Evolutionary conservation across 805 yeast species (phyloP).

Genomic region (Nakazawaea ernobii): DNA sequence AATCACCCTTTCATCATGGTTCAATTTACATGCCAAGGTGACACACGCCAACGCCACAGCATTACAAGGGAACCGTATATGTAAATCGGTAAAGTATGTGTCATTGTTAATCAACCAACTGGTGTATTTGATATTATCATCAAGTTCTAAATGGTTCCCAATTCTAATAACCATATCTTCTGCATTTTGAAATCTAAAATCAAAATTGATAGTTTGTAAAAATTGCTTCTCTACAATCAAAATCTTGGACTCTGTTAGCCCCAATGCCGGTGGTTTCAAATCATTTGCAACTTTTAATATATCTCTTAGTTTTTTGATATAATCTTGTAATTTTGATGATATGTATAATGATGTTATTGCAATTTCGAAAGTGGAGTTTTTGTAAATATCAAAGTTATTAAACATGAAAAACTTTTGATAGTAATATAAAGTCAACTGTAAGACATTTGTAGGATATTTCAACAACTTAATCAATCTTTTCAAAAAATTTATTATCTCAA

Average conservation of each 20-base stretch:
- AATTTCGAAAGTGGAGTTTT: constrained; percentile 45
- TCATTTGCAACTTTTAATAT: constrained; percentile 46
- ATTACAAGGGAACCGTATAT: constrained; percentile 69
- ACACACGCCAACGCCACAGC: constrained; percentile 66
- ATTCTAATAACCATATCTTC: constrained; percentile 63
- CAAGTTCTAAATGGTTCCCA: constrained; percentile 25
- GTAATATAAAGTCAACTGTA: constrained; percentile 66
- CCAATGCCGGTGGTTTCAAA: constrained; percentile 31
- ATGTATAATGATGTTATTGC: constrained; percentile 64
- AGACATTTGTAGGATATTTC: constrained; percentile 64
- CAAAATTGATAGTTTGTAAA: constrained; percentile 74
- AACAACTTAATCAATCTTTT: constrained; percentile 46
- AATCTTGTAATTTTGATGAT: constrained; percentile 78
- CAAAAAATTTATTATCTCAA: constrained; percentile 45
- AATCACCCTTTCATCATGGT: constrained; percentile 20
- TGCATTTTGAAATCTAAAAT: constrained; percentile 62
- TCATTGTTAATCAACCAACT: constrained; percentile 81
- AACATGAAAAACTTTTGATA: constrained; percentile 68
- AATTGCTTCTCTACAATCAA: constrained; percentile 63
- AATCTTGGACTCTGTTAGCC: constrained; percentile 46
- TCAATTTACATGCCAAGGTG: constrained; percentile 39
- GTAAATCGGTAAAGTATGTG: constrained; percentile 60
- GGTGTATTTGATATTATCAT: constrained; percentile 41
- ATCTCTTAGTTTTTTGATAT: constrained; percentile 68
- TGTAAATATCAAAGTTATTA: constrained; percentile 50